Evolutionary conservation across 192 early-diverging fungal genomes (phyloP).

Genomic region (Backusella tuberculispora): DNA sequence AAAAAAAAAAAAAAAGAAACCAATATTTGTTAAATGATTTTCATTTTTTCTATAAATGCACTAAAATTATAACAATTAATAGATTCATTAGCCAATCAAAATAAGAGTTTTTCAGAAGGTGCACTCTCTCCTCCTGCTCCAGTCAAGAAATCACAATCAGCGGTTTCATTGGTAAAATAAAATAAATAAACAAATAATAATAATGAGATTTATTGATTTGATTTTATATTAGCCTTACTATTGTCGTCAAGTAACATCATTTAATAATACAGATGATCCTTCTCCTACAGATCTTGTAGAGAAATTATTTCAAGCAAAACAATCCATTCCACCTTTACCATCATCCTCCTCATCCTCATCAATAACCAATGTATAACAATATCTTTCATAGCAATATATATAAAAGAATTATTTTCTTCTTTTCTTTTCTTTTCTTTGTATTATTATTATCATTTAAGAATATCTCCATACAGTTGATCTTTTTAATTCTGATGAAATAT

Average conservation of each 20-base stretch:
- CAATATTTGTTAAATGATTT: background rate
- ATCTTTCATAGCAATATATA: background rate
- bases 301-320: slow-evolving; percentile 31
- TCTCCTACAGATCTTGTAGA: slow-evolving; percentile 36
- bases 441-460: slow-evolving; percentile 13
- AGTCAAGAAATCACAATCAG: slow-evolving; percentile 35
- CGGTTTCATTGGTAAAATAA: slow-evolving; percentile 27
- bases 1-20: background rate
- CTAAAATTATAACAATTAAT: slow-evolving; percentile 2
- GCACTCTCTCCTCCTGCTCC: background rate
- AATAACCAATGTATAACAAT: too few species aligned
- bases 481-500: background rate
- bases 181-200: too few species aligned
- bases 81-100: slow-evolving; percentile 14
- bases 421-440: background rate
- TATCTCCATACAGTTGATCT: slow-evolving; percentile 21
- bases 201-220: background rate
- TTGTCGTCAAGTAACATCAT: slow-evolving; percentile 13
- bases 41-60: background rate
- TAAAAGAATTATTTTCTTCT: too few species aligned
- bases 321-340: background rate
- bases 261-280: slow-evolving; percentile 21
- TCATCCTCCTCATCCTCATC: background rate
- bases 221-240: slow-evolving; percentile 1
- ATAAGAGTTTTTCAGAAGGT: slow-evolving; percentile 4